Conservation (phyloP, 352 stramenopile genomes). For the Phytophthora citricola region DNA sequence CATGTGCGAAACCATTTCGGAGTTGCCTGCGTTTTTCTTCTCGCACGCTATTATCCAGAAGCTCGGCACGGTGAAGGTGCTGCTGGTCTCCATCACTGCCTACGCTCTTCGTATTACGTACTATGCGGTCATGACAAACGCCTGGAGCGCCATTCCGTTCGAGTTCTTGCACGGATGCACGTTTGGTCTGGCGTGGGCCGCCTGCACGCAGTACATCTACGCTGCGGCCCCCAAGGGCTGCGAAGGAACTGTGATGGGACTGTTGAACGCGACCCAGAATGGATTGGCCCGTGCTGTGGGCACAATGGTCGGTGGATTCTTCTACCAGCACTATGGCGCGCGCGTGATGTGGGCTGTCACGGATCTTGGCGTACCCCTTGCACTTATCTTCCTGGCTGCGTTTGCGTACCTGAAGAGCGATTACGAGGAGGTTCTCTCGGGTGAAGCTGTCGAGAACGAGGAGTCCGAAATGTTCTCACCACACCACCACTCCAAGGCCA, state of each 20-base stretch:
- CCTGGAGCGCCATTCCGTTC: conserved; percentile 66
- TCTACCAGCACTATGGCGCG: conserved; percentile 64
- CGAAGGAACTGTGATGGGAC: conserved; percentile 64
- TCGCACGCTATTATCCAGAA: conserved; percentile 69
- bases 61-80: conserved; percentile 64
- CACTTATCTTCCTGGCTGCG: conserved; percentile 49
- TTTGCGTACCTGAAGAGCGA: conserved; percentile 59
- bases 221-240: conserved; percentile 42
- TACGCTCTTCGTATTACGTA: conserved; percentile 61
- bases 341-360: conserved; percentile 64
- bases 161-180: conserved; percentile 65
- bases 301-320: conserved; percentile 62
- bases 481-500: conserved; percentile 47
- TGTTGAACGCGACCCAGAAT: conserved; percentile 67
- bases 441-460: conserved; percentile 42
- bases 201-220: conserved; percentile 67
- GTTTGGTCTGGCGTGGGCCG: conserved; percentile 61
- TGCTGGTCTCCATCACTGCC: conserved; percentile 55
- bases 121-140: conserved; percentile 66
- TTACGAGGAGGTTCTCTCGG: conserved; percentile 24
- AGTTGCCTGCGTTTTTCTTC: conserved; percentile 80
- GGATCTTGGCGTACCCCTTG: conserved; percentile 58
- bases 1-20: conserved; percentile 48
- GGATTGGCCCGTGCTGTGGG: conserved; percentile 54
- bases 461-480: conserved; percentile 66